Evolutionary conservation across 306 rosid genomes (phyloP).

Genomic region (Quercus wislizeni): DNA sequence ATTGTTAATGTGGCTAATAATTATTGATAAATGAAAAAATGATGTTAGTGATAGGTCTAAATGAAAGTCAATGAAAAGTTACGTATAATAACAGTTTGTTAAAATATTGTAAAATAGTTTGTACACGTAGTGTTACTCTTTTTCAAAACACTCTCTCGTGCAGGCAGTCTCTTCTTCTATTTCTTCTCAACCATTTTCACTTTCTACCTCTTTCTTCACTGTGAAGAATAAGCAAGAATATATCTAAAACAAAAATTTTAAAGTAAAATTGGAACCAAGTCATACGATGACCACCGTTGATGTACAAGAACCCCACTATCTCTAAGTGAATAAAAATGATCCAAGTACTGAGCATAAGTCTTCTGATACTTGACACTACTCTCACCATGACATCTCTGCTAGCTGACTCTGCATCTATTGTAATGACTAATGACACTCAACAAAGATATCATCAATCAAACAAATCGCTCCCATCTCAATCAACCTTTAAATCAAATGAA

Average conservation of each 20-base stretch:
- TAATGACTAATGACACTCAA: slow-evolving; percentile 47
- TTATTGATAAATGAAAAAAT: no score
- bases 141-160: no score
- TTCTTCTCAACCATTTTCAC: no score
- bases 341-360: slow-evolving; percentile 46
- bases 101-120: no score
- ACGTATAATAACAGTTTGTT: fast-evolving
- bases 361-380: slow-evolving; percentile 50
- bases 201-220: neutral
- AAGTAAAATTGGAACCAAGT: neutral
- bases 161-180: no score
- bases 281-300: slow-evolving; percentile 54
- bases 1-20: no score
- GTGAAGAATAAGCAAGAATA: neutral
- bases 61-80: no score
- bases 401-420: slow-evolving; percentile 41
- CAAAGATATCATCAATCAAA: slow-evolving; percentile 58
- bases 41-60: no score
- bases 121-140: no score
- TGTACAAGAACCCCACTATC: slow-evolving; percentile 57
- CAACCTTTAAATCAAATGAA: slow-evolving; percentile 57
- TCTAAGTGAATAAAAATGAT: slow-evolving; percentile 20
- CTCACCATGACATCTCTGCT: slow-evolving; percentile 41
- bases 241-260: neutral
- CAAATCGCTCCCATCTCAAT: slow-evolving; percentile 61